Percentiles rank a stretch among this genome's conserved stretches.
Evolutionary conservation across 1,284 basidiomycete genomes (phyloP).

Genomic region (Moesziomyces sp.): DNA sequence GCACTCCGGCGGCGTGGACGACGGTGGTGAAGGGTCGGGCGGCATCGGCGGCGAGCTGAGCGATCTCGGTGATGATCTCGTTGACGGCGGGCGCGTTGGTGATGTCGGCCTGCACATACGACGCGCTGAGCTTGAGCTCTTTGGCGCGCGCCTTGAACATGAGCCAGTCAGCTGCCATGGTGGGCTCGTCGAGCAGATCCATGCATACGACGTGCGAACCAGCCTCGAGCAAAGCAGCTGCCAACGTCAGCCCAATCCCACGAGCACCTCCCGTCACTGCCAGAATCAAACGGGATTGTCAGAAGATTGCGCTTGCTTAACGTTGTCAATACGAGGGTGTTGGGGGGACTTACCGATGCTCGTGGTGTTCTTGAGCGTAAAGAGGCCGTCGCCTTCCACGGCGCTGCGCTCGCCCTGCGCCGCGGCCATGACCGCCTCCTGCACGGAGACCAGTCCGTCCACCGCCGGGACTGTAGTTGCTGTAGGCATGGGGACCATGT

Average conservation of each 20-base stretch:
- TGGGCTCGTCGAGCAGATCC: conserved; percentile 76
- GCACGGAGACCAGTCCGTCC: conserved; percentile 10
- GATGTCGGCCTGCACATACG: conserved; percentile 64
- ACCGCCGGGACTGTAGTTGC: background rate
- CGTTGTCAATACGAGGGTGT: background rate
- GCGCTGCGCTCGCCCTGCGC: conserved; percentile 5
- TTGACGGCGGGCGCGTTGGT: conserved; percentile 72
- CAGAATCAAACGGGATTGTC: too few relatives aligned
- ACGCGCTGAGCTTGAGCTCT: conserved; percentile 75
- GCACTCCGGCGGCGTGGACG: conserved; percentile 80
- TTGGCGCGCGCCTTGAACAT: conserved; percentile 64
- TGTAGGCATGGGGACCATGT: conserved; percentile 12
- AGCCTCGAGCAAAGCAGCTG: conserved; percentile 78
- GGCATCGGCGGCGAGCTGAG: conserved; percentile 61
- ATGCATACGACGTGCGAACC: conserved; percentile 82
- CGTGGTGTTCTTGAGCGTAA: conserved; percentile 11
- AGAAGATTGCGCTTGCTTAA: too few relatives aligned
- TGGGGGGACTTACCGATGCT: conserved; percentile 4
- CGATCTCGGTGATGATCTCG: conserved; percentile 56
- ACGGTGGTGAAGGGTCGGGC: conserved; percentile 75
- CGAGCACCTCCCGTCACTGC: conserved; percentile 72
- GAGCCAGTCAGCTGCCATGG: conserved; percentile 73
- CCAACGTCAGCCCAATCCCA: conserved; percentile 84
- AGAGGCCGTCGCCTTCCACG: conserved; percentile 8
- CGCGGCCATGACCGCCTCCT: conserved; percentile 9